Base-by-base conservation (phyloP, 768 basidiomycete genomes). In the Tulasnella sp. region DNA sequence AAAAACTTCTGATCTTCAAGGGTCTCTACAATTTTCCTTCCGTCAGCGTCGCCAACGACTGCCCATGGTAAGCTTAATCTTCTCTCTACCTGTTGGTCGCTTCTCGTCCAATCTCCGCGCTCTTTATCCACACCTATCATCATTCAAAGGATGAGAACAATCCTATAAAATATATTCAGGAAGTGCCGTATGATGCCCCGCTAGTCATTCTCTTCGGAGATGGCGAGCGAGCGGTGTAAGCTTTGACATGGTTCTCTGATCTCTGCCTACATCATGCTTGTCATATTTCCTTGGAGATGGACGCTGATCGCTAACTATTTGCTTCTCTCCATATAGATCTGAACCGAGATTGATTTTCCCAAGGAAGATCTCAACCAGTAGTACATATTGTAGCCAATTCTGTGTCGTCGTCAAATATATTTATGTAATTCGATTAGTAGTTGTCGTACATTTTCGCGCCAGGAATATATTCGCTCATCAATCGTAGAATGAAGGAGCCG, bases 171-270 rank as follows among this genome's bases (percentile, higher is more conserved):
- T 23, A 5, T 48, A 48, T 23, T 59, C 48, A 59, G 56, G 56
- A 59, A 59, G 56, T 51, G 56, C 56, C 56, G 44, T 59, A 26
- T 59, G 56, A 59, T 30, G 45, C 56, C 56, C 56, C 56, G 44
- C 45, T 49, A 34, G n/a, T n/a, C n/a, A n/a, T n/a, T 47, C 47
- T 51, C 34, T 51, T 21, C 15, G 5, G 7, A 15, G 34, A 38
- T 7, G 34, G 45, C 45, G 30, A 27, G 56, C 47, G 56, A 59
- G 56, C 56, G 56, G 56, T 47, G 49, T 59, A 19, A 48, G 56
- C 49, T 51, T 26, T 27, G 27, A 59, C 9, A 48, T 59, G 56
- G 45, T 49, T 47, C 30, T 59, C 56, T 59, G 56, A 59, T 49
- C 8, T 26, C 54, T 29, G 24, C 54, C 2, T 42, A 24, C 41